Evolutionary conservation across 1,139 yeast species (phyloP).

Genomic region (Candida pseudoviswanathii): DNA sequence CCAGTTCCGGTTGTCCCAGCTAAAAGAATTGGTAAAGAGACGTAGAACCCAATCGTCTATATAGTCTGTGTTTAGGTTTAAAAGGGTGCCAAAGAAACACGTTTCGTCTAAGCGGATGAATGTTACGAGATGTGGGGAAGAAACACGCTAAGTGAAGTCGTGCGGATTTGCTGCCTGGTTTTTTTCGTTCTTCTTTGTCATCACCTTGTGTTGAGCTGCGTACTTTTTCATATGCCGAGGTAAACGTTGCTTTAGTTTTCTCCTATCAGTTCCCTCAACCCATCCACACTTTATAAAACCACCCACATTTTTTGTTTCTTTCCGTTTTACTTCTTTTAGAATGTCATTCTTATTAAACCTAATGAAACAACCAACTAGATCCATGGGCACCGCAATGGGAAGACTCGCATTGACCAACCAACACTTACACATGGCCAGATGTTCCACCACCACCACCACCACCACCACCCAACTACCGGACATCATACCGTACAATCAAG

Average conservation of each 20-base stretch:
- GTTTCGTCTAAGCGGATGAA: too few species aligned
- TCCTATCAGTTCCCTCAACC: too few species aligned
- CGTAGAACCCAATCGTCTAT: not conserved
- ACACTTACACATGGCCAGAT: constrained; percentile 21
- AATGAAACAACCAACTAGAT: constrained; percentile 2
- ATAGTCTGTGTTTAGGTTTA: too few species aligned
- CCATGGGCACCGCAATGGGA: constrained; percentile 17
- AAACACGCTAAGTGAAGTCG: not conserved
- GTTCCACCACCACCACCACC: constrained; percentile 7
- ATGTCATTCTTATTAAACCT: constrained; percentile 1
- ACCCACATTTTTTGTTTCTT: constrained; percentile 38
- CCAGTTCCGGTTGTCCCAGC: not conserved
- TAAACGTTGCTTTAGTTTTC: not conserved
- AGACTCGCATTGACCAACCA: constrained; percentile 24
- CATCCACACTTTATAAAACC: too few species aligned
- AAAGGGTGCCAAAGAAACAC: too few species aligned
- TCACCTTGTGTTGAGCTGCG: not conserved
- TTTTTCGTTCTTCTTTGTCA: not conserved
- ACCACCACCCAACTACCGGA: constrained; percentile 9
- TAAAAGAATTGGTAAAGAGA: not conserved
- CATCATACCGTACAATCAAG: constrained; percentile 24
- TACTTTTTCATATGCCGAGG: constrained; percentile 1
- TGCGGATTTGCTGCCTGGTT: not conserved
- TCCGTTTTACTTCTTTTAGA: not conserved
- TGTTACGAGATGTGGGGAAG: too few species aligned